These are phyloP conservation scores for Trypanosomatidae sp. DNA, from an alignment of 208 protist genomes.

Conservation along the genomic window DNA sequence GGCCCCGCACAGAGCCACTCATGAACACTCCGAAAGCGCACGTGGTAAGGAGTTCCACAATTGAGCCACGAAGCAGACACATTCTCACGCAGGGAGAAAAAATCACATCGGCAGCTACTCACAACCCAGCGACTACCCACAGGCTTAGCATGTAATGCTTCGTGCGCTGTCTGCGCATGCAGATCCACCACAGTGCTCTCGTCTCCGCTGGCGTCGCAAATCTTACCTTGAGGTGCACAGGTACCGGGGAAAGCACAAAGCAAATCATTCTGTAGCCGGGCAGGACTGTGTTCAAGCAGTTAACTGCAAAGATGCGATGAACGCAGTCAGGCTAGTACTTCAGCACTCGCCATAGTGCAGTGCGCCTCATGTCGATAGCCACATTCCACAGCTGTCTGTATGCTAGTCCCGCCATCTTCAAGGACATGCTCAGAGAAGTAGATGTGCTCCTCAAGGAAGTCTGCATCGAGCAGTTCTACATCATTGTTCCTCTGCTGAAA, in stretches of 20 bases:
- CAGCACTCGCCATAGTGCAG: conserved; percentile 28
- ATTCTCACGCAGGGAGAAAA: background rate
- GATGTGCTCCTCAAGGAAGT: conserved; percentile 32
- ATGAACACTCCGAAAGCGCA: background rate
- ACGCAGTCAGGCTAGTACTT: conserved; percentile 56
- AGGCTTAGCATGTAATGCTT: background rate
- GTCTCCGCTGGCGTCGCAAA: conserved; percentile 33
- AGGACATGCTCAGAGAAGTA: conserved; percentile 39
- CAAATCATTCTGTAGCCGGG: conserved; percentile 53
- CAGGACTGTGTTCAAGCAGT: conserved; percentile 40
- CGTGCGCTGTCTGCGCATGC: conserved; percentile 7
- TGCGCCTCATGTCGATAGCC: conserved; percentile 34
- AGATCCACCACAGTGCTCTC: conserved; percentile 21
- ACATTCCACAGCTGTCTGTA: conserved; percentile 64
- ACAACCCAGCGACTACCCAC: background rate
- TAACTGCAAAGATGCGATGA: conserved; percentile 53
- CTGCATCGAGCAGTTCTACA: conserved; percentile 12
- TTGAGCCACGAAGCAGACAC: background rate
- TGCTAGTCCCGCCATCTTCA: conserved; percentile 46
- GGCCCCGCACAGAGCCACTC: background rate
- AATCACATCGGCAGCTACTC: background rate
- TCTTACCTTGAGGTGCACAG: conserved; percentile 47
- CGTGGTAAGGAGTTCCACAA: background rate
- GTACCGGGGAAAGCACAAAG: conserved; percentile 26
- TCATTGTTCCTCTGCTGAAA: conserved; percentile 15